Evolutionary conservation across 2,329 filamentous ascomycete genomes (phyloP).

Genomic region (Aspergillus glaucus): DNA sequence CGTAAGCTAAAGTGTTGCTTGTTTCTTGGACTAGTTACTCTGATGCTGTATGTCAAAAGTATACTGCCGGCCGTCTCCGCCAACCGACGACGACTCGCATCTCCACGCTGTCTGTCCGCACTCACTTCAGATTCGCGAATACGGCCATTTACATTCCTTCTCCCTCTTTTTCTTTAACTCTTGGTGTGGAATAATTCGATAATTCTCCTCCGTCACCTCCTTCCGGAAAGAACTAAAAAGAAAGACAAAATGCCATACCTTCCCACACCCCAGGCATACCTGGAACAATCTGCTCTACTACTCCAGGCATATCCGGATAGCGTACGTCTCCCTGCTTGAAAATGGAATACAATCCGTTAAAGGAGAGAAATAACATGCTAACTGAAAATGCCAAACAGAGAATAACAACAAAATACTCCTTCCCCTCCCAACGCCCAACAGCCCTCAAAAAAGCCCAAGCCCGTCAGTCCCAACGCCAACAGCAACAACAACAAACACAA

Average conservation of each 20-base stretch:
- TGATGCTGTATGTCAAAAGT: background rate
- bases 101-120: background rate
- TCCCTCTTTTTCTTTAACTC: background rate
- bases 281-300: slow-evolving; percentile 77
- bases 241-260: slow-evolving; percentile 65
- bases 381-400: slow-evolving; percentile 49
- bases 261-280: slow-evolving; percentile 80
- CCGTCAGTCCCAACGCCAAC: slow-evolving; percentile 25
- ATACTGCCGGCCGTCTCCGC: background rate
- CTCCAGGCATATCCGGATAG: slow-evolving; percentile 79
- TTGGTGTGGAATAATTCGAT: background rate
- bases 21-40: too few species aligned
- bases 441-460: slow-evolving; percentile 19
- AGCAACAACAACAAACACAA: slow-evolving; percentile 10
- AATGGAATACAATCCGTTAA: slow-evolving; percentile 3
- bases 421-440: slow-evolving; percentile 34
- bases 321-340: slow-evolving; percentile 48
- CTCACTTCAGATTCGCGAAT: background rate
- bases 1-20: too few species aligned
- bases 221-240: background rate
- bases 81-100: background rate
- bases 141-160: background rate
- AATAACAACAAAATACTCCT: slow-evolving; percentile 88
- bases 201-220: background rate
- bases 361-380: slow-evolving; percentile 1